Base-by-base conservation (phyloP, 2,329 filamentous ascomycete genomes). In the Phyllosticta capitalensis region DNA sequence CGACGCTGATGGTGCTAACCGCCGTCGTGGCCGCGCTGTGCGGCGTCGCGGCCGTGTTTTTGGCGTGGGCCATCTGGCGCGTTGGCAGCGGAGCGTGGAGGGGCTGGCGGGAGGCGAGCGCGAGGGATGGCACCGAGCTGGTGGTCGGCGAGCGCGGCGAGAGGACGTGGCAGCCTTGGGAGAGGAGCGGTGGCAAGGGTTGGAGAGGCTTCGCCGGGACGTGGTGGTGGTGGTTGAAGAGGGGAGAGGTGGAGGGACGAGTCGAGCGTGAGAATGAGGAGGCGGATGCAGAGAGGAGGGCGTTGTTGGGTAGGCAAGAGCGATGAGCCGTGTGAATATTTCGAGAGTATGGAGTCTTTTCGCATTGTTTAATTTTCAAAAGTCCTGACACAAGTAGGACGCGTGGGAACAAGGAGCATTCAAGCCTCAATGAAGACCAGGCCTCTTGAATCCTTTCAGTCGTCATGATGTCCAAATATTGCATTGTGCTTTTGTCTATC, bases 1-100 rank as follows among this genome's bases (percentile, higher is more conserved):
- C 76, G 0, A 78, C 76, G 6, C 75, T 74, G 7, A 78, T 76
- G 0, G 71, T 78, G 24, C 65, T 79, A 33, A 75, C 74, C 45
- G 68, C 75, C 4, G 64, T 78, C 19, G 69, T 76, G 7, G 76
- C 76, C 1, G 71, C 78, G 51, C 68, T 76, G 38, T 70, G 68
- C 26, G 78, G 76, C 0, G 62, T 78, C 3, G 69, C 70, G 12
- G 75, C 70, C 1, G 61, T 76, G 0, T 9, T 73, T 0, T 6
- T 54, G 9, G 56, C 9, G 3, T 73, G 71, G 38, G 67, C 65
- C 7, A 50, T 70, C 6, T 56, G 64, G 3, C 65, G 64, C 50
- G 51, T 67, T 3, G 59, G 60, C 2, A 63, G 63, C 14, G 63
- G 63, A 61, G 38, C 63, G n/a, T 54, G 58, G 0, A 45, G 65